Percentiles rank a stretch among this genome's conserved stretches.
Evolutionary conservation across 2,329 filamentous ascomycete genomes (phyloP).

Genomic region (Calonectria pauciramosa): DNA sequence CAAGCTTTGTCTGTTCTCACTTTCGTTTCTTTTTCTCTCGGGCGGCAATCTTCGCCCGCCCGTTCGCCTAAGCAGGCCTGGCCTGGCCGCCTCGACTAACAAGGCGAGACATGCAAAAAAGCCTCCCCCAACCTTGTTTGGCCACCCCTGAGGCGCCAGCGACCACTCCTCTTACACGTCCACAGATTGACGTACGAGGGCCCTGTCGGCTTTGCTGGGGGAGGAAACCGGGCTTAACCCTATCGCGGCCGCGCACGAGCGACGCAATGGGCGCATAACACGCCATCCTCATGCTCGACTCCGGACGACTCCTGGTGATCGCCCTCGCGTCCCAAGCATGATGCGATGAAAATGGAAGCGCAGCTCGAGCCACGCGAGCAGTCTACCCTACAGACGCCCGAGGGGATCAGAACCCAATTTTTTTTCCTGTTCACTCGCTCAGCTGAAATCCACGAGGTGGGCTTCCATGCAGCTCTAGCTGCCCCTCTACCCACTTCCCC

Average conservation of each 20-base stretch:
- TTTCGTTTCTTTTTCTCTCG: neutral
- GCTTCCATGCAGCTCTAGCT: constrained; percentile 43
- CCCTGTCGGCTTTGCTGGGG: constrained; percentile 9
- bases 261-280: constrained; percentile 5
- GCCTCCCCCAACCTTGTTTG: constrained; percentile 22
- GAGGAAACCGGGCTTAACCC: constrained; percentile 5
- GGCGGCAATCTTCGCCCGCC: neutral
- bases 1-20: neutral
- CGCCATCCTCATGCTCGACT: neutral
- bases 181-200: constrained; percentile 15
- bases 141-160: constrained; percentile 4
- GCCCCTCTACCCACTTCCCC: constrained; percentile 5
- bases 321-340: neutral
- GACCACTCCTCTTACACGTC: constrained; percentile 28
- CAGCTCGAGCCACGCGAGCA: neutral
- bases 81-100: neutral
- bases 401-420: neutral
- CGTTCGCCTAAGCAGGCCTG: neutral
- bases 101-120: constrained; percentile 20
- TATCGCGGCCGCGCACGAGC: neutral
- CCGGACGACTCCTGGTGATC: constrained; percentile 22
- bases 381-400: constrained; percentile 36
- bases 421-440: constrained; percentile 2
- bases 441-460: constrained; percentile 43
- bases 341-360: neutral